Evolutionary conservation across 192 early-diverging fungal species (phyloP), one percentile per base, ranked within the genome.

Genomic region (Coemansia sp.): DNA sequence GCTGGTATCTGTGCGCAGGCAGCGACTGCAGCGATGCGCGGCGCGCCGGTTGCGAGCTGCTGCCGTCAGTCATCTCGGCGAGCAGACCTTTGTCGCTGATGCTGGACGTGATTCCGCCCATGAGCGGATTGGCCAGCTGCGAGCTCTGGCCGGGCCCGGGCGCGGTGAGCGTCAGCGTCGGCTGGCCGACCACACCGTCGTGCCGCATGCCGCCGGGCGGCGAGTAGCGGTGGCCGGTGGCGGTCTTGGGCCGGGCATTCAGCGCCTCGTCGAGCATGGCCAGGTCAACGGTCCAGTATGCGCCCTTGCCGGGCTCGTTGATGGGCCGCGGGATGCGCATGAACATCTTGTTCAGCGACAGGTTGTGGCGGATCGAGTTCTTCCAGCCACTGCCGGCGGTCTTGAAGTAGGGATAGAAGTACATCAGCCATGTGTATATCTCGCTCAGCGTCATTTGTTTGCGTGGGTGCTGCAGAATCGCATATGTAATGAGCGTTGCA

Each of bases 301-400:
- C 84, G 15, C 89, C 89, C 70, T 91, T 91, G n/a, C 89, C 89
- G 14, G 89, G 89, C 53, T 91, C 89, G 58, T 87, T 89, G 50
- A 87, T 82, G 7, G 87, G 84, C 47, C 90, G 67, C 25, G 87
- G 83, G 22, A 90, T 81, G 35, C 89, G 84, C 55, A 89, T 75
- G 75, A 94, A 94, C 25, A 75, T 74, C 59, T 87, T 89, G 66
- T 91, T 91, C 8, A 92, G 75, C 4, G 88, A 89, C 47, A 93
- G 79, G 65, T 92, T 92, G 68, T 93, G 91, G n/a, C 91, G 81
- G 46, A 93, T 86, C 10, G 90, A 93, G 62, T 93, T 93, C 71
- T 91, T 82, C 86, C 84, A 85, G n/a, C 84, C 84, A 25, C 75
- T 75, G 28, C 80, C 80, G 1, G 88, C 90, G 12, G 84, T 85